A percentile compares a stretch with the other conserved stretches of the same genome.
phyloP scores from a whole-genome alignment of 495 filamentous ascomycete genomes.

The Mycothermus thermophilus region DNA sequence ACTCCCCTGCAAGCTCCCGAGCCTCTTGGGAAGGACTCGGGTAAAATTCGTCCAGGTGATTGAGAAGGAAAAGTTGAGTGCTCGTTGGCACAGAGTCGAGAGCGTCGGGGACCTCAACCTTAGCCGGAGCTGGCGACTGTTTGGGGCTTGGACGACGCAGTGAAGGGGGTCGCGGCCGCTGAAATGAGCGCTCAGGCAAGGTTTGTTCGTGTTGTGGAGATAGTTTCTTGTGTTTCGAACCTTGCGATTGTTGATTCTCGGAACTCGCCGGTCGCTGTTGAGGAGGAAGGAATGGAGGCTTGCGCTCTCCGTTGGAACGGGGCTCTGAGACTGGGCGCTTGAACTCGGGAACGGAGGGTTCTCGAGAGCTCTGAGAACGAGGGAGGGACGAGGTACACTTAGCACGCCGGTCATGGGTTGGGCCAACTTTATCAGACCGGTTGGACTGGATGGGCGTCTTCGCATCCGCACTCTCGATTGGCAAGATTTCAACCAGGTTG shows the following conservation, averaged over 20 bases:
- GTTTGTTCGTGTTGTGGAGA: neutral
- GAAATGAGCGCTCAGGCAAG: neutral
- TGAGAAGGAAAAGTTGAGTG: neutral
- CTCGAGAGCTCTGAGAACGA: neutral
- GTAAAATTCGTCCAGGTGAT: neutral
- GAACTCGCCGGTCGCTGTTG: neutral
- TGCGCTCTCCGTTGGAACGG: slow-evolving; percentile 1
- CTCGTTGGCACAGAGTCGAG: neutral
- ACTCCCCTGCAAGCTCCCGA: slow-evolving; percentile 1
- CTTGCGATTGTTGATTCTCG: neutral
- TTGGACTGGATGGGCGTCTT: too few species aligned
- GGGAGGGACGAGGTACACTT: too few species aligned
- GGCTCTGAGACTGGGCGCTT: slow-evolving; percentile 5
- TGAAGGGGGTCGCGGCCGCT: neutral
- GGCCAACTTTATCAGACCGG: too few species aligned
- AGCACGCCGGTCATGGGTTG: too few species aligned
- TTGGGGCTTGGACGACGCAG: too few species aligned
- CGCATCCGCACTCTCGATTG: too few species aligned
- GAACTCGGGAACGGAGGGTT: slow-evolving; percentile 1
- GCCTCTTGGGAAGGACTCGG: neutral
- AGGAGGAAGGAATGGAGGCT: slow-evolving; percentile 8
- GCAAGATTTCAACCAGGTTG: too few species aligned
- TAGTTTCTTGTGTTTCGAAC: too few species aligned
- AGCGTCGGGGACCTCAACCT: too few species aligned
- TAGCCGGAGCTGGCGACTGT: too few species aligned